Evolutionary conservation across 768 basidiomycete genomes (phyloP).

Genomic region (Pilatotrama ljubarskyi): DNA sequence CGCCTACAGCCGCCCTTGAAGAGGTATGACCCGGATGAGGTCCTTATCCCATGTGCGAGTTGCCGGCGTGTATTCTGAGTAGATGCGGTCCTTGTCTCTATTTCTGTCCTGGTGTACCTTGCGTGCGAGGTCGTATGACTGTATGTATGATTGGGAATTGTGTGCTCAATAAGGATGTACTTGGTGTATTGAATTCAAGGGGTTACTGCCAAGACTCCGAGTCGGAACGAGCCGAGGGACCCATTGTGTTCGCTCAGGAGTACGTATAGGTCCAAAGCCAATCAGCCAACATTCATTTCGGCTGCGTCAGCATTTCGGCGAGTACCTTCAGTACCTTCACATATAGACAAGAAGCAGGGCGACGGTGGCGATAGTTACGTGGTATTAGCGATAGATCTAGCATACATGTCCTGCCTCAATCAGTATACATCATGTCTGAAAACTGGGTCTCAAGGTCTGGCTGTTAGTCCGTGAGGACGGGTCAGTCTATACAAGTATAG

Average conservation of each 20-base stretch:
- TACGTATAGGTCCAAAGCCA: too few relatives aligned
- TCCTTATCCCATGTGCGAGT: background rate
- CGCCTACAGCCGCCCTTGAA: background rate
- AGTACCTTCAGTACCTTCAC: background rate
- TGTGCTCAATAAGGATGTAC: too few relatives aligned
- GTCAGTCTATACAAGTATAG: background rate
- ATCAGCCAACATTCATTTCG: too few relatives aligned
- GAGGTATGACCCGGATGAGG: background rate
- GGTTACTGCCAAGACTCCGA: too few relatives aligned
- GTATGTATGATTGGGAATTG: background rate
- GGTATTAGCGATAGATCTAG: constrained; percentile 5
- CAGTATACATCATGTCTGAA: background rate
- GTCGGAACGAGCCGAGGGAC: too few relatives aligned
- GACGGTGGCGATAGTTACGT: background rate
- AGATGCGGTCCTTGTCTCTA: background rate
- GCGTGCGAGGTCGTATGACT: background rate
- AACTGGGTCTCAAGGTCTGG: background rate
- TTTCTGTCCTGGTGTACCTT: background rate
- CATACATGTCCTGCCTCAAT: background rate
- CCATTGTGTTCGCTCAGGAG: too few relatives aligned
- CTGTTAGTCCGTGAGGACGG: constrained; percentile 12
- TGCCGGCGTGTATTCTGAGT: background rate
- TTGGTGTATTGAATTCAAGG: too few relatives aligned
- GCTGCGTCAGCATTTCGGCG: too few relatives aligned
- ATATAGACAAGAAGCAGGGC: background rate